Conservation (phyloP, 768 basidiomycete species). For the Gyrodon lividus region DNA sequence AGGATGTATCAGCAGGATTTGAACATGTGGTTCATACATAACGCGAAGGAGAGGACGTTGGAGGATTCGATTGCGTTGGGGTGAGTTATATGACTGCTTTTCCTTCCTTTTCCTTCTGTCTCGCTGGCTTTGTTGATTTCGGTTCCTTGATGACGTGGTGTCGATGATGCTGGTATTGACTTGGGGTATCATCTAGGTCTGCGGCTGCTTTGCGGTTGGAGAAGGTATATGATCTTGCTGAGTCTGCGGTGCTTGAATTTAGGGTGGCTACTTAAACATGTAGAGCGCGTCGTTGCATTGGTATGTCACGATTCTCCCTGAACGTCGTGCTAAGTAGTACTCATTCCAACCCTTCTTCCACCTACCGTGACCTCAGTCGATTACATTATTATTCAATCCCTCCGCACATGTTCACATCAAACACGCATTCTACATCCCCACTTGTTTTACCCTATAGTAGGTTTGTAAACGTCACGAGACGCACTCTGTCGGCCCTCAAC, state of each 20-base stretch:
- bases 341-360: background rate
- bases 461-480: constrained; percentile 4
- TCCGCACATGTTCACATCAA: background rate
- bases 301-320: background rate
- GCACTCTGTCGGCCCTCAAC: constrained; percentile 12
- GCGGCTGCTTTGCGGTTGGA: constrained; percentile 21
- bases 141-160: no score
- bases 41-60: constrained; percentile 44
- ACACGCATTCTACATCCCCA: background rate
- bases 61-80: constrained; percentile 40
- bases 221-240: constrained; percentile 28
- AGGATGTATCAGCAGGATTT: constrained; percentile 45
- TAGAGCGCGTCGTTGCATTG: background rate
- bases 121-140: no score
- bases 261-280: constrained; percentile 12
- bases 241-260: constrained; percentile 26
- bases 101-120: background rate
- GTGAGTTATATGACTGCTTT: constrained; percentile 2
- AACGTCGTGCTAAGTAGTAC: background rate
- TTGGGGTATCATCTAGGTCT: constrained; percentile 5
- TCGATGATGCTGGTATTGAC: background rate
- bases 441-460: background rate
- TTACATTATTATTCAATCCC: background rate
- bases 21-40: constrained; percentile 43
- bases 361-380: background rate